A percentile compares a stretch with the other conserved stretches of the same genome.
These are phyloP conservation scores for Pisolithus orientalis DNA, from an alignment of 768 basidiomycete genomes.

Conservation along the genomic window DNA sequence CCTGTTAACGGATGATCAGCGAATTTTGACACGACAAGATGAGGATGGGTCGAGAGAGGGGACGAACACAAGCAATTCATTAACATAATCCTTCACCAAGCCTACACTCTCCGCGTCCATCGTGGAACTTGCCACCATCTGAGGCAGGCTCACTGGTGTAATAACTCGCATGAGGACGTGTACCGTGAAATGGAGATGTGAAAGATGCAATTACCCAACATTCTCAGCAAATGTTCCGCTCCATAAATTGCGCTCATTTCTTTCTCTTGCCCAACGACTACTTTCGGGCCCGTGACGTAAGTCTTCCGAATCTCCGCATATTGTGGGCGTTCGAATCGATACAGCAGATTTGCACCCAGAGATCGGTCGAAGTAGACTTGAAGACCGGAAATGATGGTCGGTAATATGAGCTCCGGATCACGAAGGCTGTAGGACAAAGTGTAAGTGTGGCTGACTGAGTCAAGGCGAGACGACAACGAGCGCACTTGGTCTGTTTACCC, in stretches of 20 bases:
- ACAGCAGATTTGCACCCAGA: conserved; percentile 82
- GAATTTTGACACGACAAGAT: background rate
- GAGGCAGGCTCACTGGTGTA: conserved; percentile 78
- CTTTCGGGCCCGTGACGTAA: conserved; percentile 69
- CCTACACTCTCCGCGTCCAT: conserved; percentile 84
- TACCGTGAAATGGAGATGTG: background rate
- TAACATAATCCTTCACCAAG: conserved; percentile 83
- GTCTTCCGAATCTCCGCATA: conserved; percentile 73
- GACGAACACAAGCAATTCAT: conserved; percentile 75
- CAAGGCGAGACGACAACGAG: conserved; percentile 11
- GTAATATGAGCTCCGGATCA: conserved; percentile 62
- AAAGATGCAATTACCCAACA: conserved; percentile 65
- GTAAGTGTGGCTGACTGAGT: background rate
- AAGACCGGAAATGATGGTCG: conserved; percentile 81
- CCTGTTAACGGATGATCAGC: conserved; percentile 31
- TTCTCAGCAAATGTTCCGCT: conserved; percentile 86
- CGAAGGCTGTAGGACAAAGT: conserved; percentile 43
- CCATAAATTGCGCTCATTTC: conserved; percentile 92
- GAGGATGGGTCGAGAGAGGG: background rate
- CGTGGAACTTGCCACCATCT: conserved; percentile 83
- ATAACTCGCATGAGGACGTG: conserved; percentile 5
- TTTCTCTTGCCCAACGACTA: conserved; percentile 62
- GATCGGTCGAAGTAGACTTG: conserved; percentile 92
- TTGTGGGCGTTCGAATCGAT: conserved; percentile 92
- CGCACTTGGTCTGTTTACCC: conserved; percentile 41